Percentiles rank a stretch among this genome's conserved stretches.
These are phyloP conservation scores for Crithidia fasciculata DNA, from an alignment of 208 protist species.

Conservation along the genomic window DNA sequence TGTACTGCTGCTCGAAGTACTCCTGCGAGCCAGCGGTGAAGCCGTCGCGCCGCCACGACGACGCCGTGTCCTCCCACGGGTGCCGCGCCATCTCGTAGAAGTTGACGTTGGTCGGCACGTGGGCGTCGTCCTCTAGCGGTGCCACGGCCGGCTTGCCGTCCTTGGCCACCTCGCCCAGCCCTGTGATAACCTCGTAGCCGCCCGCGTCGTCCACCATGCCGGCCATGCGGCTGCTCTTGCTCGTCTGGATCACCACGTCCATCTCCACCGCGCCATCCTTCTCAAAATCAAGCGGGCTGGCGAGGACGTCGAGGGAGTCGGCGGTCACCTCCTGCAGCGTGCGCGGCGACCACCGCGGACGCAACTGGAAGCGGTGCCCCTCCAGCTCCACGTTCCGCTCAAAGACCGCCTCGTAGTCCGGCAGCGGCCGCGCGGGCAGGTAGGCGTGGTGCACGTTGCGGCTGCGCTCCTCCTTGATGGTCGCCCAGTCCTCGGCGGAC, in stretches of 20 bases:
- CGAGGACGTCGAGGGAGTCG: conserved; percentile 39
- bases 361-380: conserved; percentile 81
- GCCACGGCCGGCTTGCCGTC: conserved; percentile 49
- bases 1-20: conserved; percentile 90
- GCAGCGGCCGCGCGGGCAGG: conserved; percentile 62
- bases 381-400: conserved; percentile 81
- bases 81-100: conserved; percentile 94
- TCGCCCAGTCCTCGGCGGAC: conserved; percentile 68
- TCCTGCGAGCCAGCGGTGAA: conserved; percentile 88
- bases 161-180: conserved; percentile 74
- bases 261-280: conserved; percentile 66
- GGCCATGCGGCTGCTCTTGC: conserved; percentile 65
- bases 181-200: conserved; percentile 68
- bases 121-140: conserved; percentile 64
- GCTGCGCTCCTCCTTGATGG: conserved; percentile 54
- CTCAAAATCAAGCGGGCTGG: conserved; percentile 64
- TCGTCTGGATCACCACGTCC: conserved; percentile 50
- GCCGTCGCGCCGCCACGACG: conserved; percentile 86
- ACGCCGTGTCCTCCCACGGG: conserved; percentile 85
- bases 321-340: conserved; percentile 75
- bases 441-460: conserved; percentile 74
- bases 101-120: conserved; percentile 88
- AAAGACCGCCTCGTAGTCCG: conserved; percentile 86
- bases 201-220: conserved; percentile 90
- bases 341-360: conserved; percentile 84